A percentile compares a stretch with the other conserved stretches of the same genome.
These are phyloP conservation scores for Pseudogymnoascus sp. DNA, from an alignment of 2,329 filamentous ascomycete genomes.

Conservation along the genomic window DNA sequence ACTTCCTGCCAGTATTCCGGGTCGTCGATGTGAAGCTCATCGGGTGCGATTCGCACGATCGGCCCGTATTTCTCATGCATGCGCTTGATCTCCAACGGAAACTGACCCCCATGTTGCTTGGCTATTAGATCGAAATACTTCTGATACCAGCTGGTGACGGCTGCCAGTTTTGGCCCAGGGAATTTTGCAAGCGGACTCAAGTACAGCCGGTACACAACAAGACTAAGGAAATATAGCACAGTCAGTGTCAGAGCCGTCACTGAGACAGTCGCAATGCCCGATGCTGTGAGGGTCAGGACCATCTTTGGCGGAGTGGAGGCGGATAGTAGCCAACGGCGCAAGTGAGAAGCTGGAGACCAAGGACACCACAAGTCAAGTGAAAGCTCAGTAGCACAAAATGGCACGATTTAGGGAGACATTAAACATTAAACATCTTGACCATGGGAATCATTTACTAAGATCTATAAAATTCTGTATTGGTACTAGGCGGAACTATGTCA, in stretches of 20 bases:
- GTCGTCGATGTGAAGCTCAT: constrained; percentile 27
- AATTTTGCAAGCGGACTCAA: constrained; percentile 29
- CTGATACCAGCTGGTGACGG: constrained; percentile 23
- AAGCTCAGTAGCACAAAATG: background rate
- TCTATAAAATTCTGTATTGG: background rate
- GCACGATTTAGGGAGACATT: background rate
- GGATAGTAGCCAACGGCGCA: background rate
- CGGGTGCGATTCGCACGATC: constrained; percentile 7
- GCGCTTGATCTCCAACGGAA: constrained; percentile 14
- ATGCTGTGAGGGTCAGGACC: background rate
- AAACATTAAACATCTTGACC: background rate
- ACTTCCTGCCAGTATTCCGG: constrained; percentile 15
- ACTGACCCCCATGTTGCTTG: constrained; percentile 12
- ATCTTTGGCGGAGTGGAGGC: background rate
- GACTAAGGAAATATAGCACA: background rate
- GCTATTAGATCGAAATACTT: constrained; percentile 21
- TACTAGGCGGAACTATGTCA: background rate
- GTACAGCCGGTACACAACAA: constrained; percentile 23
- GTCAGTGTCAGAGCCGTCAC: background rate
- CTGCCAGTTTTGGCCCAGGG: constrained; percentile 29
- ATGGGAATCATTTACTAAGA: background rate
- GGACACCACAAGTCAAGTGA: background rate
- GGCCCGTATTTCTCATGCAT: constrained; percentile 25
- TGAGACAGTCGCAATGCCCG: background rate
- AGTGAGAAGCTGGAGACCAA: background rate